phyloP scores from a whole-genome alignment of 148 eudicot genomes.

The Arctostaphylos glauca region DNA sequence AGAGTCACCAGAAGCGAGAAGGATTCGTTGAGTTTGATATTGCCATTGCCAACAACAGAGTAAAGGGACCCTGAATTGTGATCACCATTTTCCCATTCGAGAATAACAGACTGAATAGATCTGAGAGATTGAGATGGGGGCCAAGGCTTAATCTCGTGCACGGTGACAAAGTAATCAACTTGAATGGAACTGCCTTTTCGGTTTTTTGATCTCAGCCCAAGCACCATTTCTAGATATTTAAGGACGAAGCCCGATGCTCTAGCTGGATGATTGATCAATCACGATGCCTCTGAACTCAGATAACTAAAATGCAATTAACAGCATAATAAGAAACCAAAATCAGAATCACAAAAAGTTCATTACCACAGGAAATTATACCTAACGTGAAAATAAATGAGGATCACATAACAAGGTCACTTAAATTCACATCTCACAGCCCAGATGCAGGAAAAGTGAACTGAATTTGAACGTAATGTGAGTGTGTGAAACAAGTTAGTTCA shows the following conservation, averaged over 20 bases:
- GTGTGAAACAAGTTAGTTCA: neutral
- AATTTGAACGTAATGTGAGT: neutral
- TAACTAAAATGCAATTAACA: neutral
- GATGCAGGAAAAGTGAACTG: neutral
- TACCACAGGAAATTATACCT: neutral
- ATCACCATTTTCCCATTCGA: slow-evolving; percentile 90
- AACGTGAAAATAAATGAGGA: neutral
- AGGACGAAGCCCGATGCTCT: neutral
- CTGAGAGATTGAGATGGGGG: slow-evolving; percentile 75
- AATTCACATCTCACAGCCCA: neutral
- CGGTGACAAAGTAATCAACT: slow-evolving; percentile 70
- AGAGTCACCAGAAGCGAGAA: slow-evolving; percentile 60
- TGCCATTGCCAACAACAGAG: slow-evolving; percentile 55
- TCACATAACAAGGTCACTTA: neutral
- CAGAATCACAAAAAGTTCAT: neutral
- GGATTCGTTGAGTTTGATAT: slow-evolving; percentile 62
- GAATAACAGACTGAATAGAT: slow-evolving; percentile 65
- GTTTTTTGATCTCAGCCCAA: slow-evolving; percentile 71
- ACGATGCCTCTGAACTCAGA: neutral
- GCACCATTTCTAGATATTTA: slow-evolving; percentile 51
- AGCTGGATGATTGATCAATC: neutral
- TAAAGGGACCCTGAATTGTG: slow-evolving; percentile 59
- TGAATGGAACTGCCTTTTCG: slow-evolving; percentile 56
- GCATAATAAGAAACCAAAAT: neutral
- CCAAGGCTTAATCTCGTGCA: slow-evolving; percentile 88